Conservation (phyloP, 2,329 filamentous ascomycete species). For the Cyphellophora europaea region DNA sequence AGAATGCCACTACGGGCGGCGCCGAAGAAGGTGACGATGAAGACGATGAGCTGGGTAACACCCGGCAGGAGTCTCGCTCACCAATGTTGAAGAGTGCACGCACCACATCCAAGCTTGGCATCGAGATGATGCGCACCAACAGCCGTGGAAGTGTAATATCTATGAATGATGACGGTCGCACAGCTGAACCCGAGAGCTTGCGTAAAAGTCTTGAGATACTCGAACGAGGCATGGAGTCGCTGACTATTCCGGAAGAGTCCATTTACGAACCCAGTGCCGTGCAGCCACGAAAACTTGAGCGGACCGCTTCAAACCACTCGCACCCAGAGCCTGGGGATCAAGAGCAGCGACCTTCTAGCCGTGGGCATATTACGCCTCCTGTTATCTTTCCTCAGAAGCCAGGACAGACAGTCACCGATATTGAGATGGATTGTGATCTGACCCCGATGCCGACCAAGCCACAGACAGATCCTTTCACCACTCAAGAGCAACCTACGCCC, state of each 20-base stretch:
- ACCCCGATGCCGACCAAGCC: slow-evolving; percentile 15
- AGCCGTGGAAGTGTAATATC: slow-evolving; percentile 71
- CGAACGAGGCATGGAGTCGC: slow-evolving; percentile 21
- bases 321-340: slow-evolving; percentile 19
- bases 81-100: slow-evolving; percentile 44
- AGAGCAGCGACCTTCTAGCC: slow-evolving; percentile 9
- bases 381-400: slow-evolving; percentile 38
- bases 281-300: slow-evolving; percentile 15
- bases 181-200: slow-evolving; percentile 21
- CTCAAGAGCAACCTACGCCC: slow-evolving; percentile 13
- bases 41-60: slow-evolving; percentile 73
- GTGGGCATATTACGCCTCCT: slow-evolving; percentile 39
- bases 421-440: slow-evolving; percentile 26
- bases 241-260: slow-evolving; percentile 19
- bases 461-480: slow-evolving; percentile 5
- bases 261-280: slow-evolving; percentile 7
- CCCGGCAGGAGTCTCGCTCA: slow-evolving; percentile 41
- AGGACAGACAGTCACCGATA: slow-evolving; percentile 29
- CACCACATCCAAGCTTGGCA: slow-evolving; percentile 79
- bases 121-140: slow-evolving; percentile 97
- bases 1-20: slow-evolving; percentile 43
- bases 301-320: slow-evolving; percentile 20
- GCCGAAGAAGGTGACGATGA: slow-evolving; percentile 89
- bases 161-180: slow-evolving; percentile 29
- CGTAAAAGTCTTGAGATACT: slow-evolving; percentile 22